Evolutionary conservation across 768 basidiomycete species (phyloP).

Genomic region (Suillus subalutaceus): DNA sequence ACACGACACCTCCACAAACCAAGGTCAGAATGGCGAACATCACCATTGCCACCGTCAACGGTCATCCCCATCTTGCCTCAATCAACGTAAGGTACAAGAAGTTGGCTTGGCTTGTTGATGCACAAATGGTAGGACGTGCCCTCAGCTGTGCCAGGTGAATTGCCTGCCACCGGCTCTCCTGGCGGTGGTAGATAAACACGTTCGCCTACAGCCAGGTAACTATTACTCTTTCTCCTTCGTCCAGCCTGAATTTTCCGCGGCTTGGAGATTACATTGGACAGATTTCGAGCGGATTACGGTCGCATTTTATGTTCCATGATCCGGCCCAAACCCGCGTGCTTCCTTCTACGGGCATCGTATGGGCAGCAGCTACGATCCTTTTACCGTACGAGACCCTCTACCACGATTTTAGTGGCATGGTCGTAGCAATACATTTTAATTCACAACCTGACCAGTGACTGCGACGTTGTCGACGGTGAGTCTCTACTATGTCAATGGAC

Average conservation of each 20-base stretch:
- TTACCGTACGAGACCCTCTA: background rate
- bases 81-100: background rate
- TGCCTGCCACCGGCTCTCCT: background rate
- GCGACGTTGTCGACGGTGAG: background rate
- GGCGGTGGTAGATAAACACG: background rate
- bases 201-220: background rate
- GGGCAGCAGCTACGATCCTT: no score
- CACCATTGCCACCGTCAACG: background rate
- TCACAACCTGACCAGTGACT: background rate
- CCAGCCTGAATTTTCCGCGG: background rate
- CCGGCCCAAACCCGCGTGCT: background rate
- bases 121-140: background rate
- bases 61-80: background rate
- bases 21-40: background rate
- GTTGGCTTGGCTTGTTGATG: background rate
- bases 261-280: background rate
- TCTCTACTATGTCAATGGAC: background rate
- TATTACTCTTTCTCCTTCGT: background rate
- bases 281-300: no score
- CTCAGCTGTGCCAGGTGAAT: background rate
- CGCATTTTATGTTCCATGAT: background rate
- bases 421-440: background rate
- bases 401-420: background rate
- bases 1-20: background rate
- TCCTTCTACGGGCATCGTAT: background rate